Evolutionary conservation across 352 stramenopile species (phyloP).

Genomic region (Phytophthora foliorum): DNA sequence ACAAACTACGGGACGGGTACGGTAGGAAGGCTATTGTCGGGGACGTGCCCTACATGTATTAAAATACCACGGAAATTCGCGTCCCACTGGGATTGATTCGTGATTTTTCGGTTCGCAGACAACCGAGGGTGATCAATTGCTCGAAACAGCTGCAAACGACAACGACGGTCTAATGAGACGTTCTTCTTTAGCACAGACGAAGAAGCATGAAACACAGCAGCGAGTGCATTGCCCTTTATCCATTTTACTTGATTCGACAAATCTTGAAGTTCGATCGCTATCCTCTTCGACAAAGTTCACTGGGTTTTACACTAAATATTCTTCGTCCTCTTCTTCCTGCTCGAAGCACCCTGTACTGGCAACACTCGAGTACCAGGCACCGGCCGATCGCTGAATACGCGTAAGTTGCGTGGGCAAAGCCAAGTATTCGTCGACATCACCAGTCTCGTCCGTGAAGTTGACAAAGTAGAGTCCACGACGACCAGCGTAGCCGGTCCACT

Average conservation of each 20-base stretch:
- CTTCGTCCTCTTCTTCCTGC: slow-evolving; percentile 38
- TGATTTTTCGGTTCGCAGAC: too few species aligned
- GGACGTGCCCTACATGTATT: too few species aligned
- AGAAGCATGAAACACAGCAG: too few species aligned
- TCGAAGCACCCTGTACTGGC: slow-evolving; percentile 38
- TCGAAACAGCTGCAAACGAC: not conserved
- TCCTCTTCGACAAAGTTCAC: not conserved
- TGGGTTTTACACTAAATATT: slow-evolving; percentile 37
- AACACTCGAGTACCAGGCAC: slow-evolving; percentile 50
- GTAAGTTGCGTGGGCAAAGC: slow-evolving; percentile 33
- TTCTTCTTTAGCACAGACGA: not conserved
- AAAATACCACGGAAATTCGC: too few species aligned
- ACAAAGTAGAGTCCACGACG: slow-evolving; percentile 72
- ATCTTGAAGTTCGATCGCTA: not conserved
- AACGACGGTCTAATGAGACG: too few species aligned
- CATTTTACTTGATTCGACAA: not conserved
- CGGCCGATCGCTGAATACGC: slow-evolving; percentile 54
- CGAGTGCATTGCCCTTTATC: too few species aligned
- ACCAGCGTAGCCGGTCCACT: slow-evolving; percentile 48
- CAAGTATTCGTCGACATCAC: slow-evolving; percentile 40
- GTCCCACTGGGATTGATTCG: too few species aligned
- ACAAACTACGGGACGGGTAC: too few species aligned
- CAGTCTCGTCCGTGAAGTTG: slow-evolving; percentile 51
- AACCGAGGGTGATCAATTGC: not conserved
- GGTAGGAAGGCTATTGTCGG: too few species aligned